Evolutionary conservation across 257 asterid species (phyloP).

Genomic region (Rhazya stricta): DNA sequence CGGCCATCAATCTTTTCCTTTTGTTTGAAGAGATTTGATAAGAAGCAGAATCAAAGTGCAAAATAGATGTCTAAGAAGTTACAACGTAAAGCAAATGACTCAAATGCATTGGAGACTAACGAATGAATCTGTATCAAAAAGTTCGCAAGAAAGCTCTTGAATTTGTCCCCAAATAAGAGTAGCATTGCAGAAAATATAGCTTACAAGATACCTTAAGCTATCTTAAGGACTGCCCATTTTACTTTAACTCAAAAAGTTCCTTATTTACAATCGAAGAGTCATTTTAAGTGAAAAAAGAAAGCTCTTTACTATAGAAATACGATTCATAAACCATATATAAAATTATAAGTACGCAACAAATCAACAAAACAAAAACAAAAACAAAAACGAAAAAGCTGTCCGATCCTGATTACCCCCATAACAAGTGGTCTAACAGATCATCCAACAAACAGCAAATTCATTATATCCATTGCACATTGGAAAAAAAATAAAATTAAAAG

Average conservation of each 20-base stretch:
- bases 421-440: conserved; percentile 28
- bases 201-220: background rate
- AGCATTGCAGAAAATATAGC: conserved; percentile 18
- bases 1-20: background rate
- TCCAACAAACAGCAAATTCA: conserved; percentile 21
- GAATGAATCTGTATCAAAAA: background rate
- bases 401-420: conserved; percentile 11
- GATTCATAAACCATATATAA: background rate
- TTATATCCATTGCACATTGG: conserved; percentile 16
- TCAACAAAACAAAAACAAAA: background rate
- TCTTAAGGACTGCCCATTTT: background rate
- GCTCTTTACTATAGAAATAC: background rate
- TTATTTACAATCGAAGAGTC: background rate
- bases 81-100: background rate
- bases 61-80: background rate
- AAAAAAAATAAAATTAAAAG: conserved; percentile 3
- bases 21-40: background rate
- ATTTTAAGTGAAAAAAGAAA: background rate
- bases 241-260: background rate
- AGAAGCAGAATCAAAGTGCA: background rate
- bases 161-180: background rate
- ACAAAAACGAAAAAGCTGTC: background rate
- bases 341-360: background rate
- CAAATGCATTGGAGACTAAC: background rate
- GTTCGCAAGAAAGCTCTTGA: background rate